Conservation (phyloP, 352 stramenopile species). For the Halophytophthora batemanensis region DNA sequence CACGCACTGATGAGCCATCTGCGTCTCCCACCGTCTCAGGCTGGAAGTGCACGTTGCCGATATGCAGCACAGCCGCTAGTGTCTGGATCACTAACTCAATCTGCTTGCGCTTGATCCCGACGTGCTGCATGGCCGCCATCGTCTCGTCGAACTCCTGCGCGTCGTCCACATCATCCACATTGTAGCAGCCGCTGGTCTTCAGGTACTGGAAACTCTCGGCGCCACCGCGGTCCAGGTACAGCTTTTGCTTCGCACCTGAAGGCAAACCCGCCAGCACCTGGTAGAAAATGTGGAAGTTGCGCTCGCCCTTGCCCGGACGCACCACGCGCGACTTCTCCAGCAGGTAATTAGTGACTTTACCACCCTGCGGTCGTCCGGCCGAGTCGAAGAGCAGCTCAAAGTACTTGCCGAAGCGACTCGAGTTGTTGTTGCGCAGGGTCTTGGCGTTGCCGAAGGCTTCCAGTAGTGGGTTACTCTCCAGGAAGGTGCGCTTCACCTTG, state of each 20-base stretch:
- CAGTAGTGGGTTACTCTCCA: conserved; percentile 94
- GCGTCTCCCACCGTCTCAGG: conserved; percentile 59
- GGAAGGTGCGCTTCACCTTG: conserved; percentile 88
- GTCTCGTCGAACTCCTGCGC: conserved; percentile 87
- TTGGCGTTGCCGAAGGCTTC: conserved; percentile 97
- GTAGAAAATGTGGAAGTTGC: conserved; percentile 96
- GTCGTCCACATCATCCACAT: conserved; percentile 91
- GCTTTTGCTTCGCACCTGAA: conserved; percentile 51
- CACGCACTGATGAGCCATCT: conserved; percentile 56
- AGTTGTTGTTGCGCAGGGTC: conserved; percentile 95
- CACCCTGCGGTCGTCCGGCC: conserved; percentile 70
- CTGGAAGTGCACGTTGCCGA: conserved; percentile 78
- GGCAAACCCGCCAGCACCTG: conserved; percentile 82
- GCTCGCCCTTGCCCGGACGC: conserved; percentile 79
- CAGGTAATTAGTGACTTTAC: conserved; percentile 91
- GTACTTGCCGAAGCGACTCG: conserved; percentile 94
- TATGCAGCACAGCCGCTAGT: conserved; percentile 70
- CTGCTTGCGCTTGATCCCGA: conserved; percentile 87
- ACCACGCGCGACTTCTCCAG: conserved; percentile 91
- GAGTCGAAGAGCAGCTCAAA: conserved; percentile 94
- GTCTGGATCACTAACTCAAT: conserved; percentile 88
- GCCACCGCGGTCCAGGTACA: conserved; percentile 62
- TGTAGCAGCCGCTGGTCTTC: conserved; percentile 84
- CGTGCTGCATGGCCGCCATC: conserved; percentile 85
- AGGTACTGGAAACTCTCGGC: conserved; percentile 88